Evolutionary conservation across 2,329 filamentous ascomycete species (phyloP).

Genomic region (Colletotrichum sp.): DNA sequence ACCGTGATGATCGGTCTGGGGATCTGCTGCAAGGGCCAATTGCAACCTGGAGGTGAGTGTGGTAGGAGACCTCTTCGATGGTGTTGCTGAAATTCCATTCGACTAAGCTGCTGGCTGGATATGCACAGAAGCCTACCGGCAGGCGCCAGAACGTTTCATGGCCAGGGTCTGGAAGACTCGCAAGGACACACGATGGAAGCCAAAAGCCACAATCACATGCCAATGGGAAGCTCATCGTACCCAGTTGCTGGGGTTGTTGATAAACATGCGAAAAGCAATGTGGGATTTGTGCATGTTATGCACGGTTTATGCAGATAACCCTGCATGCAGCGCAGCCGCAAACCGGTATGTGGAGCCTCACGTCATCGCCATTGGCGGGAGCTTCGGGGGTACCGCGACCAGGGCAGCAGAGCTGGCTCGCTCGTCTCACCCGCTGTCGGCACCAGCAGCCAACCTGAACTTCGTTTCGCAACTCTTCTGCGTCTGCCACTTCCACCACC

Average conservation of each 20-base stretch:
- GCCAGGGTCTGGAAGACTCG: background rate
- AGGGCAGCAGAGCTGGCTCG: background rate
- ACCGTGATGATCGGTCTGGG: background rate
- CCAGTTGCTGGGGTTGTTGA: background rate
- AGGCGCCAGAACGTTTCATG: background rate
- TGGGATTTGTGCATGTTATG: background rate
- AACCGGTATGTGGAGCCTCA: slow-evolving; percentile 11
- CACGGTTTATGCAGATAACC: background rate
- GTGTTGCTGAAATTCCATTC: background rate
- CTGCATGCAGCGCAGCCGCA: background rate
- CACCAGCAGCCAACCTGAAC: background rate
- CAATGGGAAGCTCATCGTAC: background rate
- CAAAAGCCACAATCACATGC: slow-evolving; percentile 8
- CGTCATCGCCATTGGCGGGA: slow-evolving; percentile 19
- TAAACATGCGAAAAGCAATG: background rate
- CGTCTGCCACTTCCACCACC: background rate
- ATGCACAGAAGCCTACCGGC: background rate
- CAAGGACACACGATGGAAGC: background rate
- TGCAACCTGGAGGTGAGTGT: background rate
- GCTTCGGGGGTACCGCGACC: slow-evolving; percentile 1
- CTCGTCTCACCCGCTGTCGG: background rate
- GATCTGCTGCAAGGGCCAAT: background rate
- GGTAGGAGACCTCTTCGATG: background rate
- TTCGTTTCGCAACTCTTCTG: slow-evolving; percentile 14
- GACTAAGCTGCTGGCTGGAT: background rate